phyloP scores from a whole-genome alignment of 257 asterid genomes.

The Lantana camara region DNA sequence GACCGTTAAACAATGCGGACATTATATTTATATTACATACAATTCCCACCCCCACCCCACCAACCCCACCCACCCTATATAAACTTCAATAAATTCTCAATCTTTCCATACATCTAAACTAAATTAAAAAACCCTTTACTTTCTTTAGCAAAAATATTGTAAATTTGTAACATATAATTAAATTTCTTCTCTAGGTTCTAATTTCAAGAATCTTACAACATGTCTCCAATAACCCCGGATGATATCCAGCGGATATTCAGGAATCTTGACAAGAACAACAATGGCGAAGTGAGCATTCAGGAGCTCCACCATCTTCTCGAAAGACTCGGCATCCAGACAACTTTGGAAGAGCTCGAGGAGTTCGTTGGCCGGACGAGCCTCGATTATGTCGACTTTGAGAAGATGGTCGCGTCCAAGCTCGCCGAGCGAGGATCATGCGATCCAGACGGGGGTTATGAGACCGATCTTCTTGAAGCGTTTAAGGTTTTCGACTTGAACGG shows the following conservation, averaged over 20 bases:
- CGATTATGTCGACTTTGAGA: constrained; percentile 52
- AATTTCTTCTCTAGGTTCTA: neutral
- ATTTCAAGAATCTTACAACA: neutral
- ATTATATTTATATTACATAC: neutral
- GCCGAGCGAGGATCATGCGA: neutral
- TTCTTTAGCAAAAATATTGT: neutral
- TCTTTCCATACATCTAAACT: neutral
- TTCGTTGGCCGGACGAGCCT: constrained; percentile 46
- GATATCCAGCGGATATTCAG: constrained; percentile 63
- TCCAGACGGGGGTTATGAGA: constrained; percentile 15
- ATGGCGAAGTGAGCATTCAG: constrained; percentile 44
- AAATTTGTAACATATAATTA: no score
- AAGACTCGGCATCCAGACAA: constrained; percentile 37
- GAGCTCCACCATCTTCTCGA: constrained; percentile 55
- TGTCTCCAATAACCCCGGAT: constrained; percentile 40
- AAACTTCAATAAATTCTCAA: constrained; percentile 10
- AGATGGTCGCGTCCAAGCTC: constrained; percentile 30
- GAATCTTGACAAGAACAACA: constrained; percentile 50
- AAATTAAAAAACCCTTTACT: neutral
- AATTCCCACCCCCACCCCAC: neutral
- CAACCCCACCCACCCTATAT: neutral
- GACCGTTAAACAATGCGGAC: constrained; percentile 27
- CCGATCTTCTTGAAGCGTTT: constrained; percentile 52
- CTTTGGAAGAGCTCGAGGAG: constrained; percentile 55
- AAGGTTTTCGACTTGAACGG: constrained; percentile 57